These are phyloP conservation scores for Inga oerstediana DNA, from an alignment of 306 rosid species.

Conservation along the genomic window DNA sequence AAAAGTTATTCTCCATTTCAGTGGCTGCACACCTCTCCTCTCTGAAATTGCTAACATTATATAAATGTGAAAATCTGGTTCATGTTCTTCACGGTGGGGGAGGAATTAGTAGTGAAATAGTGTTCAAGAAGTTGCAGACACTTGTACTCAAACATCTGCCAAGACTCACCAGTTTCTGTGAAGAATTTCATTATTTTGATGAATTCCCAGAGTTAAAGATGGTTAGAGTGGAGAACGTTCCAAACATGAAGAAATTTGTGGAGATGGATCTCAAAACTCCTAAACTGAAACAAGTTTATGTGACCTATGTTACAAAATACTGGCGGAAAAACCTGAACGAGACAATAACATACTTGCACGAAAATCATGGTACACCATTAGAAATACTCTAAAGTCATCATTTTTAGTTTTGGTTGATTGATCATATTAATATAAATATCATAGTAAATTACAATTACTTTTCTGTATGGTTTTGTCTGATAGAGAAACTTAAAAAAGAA, in stretches of 20 bases:
- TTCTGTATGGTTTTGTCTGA: too few relatives aligned
- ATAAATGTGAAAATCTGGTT: neutral
- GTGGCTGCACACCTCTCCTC: neutral
- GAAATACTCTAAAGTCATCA: neutral
- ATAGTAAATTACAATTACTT: too few relatives aligned
- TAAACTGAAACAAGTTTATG: neutral
- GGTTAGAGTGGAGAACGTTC: neutral
- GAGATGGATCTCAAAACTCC: neutral
- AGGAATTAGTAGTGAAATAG: neutral
- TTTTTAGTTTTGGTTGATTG: neutral
- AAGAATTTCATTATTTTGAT: neutral
- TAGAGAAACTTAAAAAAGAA: neutral
- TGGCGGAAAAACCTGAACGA: neutral
- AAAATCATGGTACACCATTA: neutral
- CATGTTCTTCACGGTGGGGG: neutral
- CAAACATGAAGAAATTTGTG: neutral
- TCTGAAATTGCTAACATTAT: neutral
- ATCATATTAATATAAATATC: too few relatives aligned
- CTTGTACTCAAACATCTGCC: neutral
- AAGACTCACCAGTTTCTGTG: neutral
- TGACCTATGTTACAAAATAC: neutral
- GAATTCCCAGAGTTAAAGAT: neutral
- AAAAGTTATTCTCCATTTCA: neutral
- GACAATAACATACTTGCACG: neutral
- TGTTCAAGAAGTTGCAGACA: neutral